phyloP scores from a whole-genome alignment of 2,329 filamentous ascomycete genomes.

The Ceratocystis alfenasii region DNA sequence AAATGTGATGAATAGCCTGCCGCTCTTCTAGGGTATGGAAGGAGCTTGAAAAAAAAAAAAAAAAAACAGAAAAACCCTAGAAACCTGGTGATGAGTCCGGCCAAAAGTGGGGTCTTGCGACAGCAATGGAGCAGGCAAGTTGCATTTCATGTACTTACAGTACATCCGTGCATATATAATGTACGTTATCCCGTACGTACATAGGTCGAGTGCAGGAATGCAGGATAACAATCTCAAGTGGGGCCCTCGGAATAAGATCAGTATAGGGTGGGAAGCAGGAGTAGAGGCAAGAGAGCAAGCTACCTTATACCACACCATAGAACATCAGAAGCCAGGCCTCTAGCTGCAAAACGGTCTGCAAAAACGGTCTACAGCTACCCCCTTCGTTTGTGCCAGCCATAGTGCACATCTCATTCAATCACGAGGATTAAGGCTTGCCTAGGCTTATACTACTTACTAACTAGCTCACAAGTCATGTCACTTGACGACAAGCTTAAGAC shows the following conservation, averaged over 20 bases:
- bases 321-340: conserved; percentile 3
- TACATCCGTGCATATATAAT: neutral
- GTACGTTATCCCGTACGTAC: too few relatives aligned
- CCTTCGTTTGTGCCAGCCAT: neutral
- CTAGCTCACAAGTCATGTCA: neutral
- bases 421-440: neutral
- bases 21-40: neutral
- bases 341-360: neutral
- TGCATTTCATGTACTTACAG: neutral
- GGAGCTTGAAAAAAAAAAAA: neutral
- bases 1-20: neutral
- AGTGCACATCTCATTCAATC: neutral
- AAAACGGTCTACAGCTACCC: neutral
- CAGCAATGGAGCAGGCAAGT: conserved; percentile 4
- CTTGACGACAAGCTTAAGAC: neutral
- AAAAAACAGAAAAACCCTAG: neutral
- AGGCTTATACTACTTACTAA: neutral
- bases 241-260: neutral
- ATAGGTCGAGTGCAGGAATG: neutral
- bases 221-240: neutral
- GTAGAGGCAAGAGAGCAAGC: neutral
- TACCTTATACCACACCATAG: neutral
- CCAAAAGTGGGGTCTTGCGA: conserved; percentile 1
- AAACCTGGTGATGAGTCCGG: neutral
- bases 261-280: neutral